Percentiles rank a stretch among this genome's conserved stretches.
Conservation (phyloP, 169 alveolate genomes). For the Cryptosporidium sp. region DNA sequence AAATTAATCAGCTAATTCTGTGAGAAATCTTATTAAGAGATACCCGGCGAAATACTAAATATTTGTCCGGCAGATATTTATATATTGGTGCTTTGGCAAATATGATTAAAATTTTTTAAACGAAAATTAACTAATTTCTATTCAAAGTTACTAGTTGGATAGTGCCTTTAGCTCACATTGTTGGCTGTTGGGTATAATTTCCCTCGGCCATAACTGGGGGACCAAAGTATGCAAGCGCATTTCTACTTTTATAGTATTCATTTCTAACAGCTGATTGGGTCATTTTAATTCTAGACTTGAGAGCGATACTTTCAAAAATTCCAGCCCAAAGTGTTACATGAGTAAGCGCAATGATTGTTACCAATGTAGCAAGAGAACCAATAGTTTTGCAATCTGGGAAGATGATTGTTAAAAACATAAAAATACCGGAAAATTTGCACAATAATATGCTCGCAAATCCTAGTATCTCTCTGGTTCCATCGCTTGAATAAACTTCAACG, state of each 20-base stretch:
- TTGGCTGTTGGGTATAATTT: constrained; percentile 32
- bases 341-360: constrained; percentile 84
- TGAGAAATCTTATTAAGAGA: too few species aligned
- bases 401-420: constrained; percentile 46
- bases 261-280: constrained; percentile 92
- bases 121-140: not conserved
- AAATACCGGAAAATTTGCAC: constrained; percentile 83
- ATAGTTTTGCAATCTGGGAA: constrained; percentile 83
- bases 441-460: constrained; percentile 91
- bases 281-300: constrained; percentile 88
- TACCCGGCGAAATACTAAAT: not conserved
- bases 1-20: not conserved
- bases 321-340: constrained; percentile 88
- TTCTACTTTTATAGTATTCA: constrained; percentile 91
- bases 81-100: too few species aligned
- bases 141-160: constrained; percentile 3
- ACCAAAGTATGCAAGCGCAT: constrained; percentile 94
- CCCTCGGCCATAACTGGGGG: constrained; percentile 91
- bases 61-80: too few species aligned
- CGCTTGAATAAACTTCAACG: constrained; percentile 91
- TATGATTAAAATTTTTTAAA: not conserved
- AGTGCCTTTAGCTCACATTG: not conserved
- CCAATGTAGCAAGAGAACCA: constrained; percentile 86
- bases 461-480: constrained; percentile 93
- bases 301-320: constrained; percentile 90